These are phyloP conservation scores for Mortierella sp. DNA, from an alignment of 371 early-diverging fungal genomes.

Conservation along the genomic window DNA sequence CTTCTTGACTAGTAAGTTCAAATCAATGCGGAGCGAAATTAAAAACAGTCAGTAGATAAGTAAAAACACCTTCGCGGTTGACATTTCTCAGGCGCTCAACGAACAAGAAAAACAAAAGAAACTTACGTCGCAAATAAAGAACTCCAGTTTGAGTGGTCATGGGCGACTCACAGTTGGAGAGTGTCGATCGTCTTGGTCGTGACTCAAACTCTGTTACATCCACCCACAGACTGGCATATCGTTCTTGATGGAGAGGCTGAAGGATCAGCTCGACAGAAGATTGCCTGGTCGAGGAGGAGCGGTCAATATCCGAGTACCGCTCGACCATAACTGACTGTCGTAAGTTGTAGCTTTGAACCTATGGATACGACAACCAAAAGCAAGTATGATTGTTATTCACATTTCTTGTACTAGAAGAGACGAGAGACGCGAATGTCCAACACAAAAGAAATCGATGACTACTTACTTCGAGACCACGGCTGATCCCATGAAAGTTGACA, in stretches of 20 bases:
- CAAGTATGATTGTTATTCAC: neutral
- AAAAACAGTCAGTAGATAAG: neutral
- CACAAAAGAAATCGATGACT: neutral
- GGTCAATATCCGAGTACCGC: neutral
- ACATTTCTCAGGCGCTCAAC: too few relatives aligned
- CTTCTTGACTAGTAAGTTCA: conserved; percentile 9
- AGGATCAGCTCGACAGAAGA: neutral
- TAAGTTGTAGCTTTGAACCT: conserved; percentile 1
- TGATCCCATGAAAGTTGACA: conserved; percentile 18
- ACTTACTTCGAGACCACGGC: conserved; percentile 14
- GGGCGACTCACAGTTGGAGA: conserved; percentile 26
- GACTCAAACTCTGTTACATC: neutral
- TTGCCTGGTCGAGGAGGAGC: neutral
- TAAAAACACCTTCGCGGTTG: neutral
- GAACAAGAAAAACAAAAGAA: neutral
- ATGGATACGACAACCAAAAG: neutral
- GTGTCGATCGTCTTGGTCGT: conserved; percentile 13
- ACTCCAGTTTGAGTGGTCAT: conserved; percentile 26
- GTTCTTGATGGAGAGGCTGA: neutral
- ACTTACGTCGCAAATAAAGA: conserved; percentile 33
- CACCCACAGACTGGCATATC: conserved; percentile 11
- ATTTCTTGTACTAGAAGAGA: too few relatives aligned
- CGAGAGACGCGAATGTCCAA: neutral
- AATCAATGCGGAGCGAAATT: neutral
- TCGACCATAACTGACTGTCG: neutral